Percentiles rank a stretch among this genome's conserved stretches.
These are phyloP conservation scores for Maudiozyma turicensis DNA, from an alignment of 805 yeast species.

Conservation along the genomic window DNA sequence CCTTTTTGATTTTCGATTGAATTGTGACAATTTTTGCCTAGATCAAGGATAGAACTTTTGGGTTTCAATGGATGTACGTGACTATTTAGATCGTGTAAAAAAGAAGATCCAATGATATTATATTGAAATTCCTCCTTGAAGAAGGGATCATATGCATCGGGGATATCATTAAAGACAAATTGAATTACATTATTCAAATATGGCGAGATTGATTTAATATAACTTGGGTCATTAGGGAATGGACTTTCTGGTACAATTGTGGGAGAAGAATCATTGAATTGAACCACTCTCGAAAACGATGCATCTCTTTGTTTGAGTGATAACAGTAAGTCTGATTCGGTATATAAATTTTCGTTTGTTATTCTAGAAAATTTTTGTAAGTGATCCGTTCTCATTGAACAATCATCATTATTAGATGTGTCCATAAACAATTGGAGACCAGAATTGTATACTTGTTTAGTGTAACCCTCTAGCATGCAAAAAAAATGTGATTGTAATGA, in stretches of 20 bases:
- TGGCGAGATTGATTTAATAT: background rate
- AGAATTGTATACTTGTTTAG: background rate
- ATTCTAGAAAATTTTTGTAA: background rate
- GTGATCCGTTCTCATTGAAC: background rate
- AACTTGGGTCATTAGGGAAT: constrained; percentile 3
- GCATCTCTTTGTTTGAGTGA: background rate
- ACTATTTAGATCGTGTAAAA: constrained; percentile 34
- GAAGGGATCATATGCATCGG: constrained; percentile 7
- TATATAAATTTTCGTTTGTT: background rate
- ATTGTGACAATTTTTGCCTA: constrained; percentile 7
- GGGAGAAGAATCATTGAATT: constrained; percentile 21
- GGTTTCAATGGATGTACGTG: constrained; percentile 17
- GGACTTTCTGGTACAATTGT: constrained; percentile 15
- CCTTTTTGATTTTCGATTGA: background rate
- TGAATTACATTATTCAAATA: background rate
- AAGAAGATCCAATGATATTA: constrained; percentile 38
- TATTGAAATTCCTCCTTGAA: constrained; percentile 46
- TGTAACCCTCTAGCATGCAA: background rate
- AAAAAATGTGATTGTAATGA: background rate
- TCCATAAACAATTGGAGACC: constrained; percentile 1
- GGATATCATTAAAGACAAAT: constrained; percentile 7
- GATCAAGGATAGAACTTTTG: constrained; percentile 14
- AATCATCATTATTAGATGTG: background rate
- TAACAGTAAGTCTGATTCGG: background rate
- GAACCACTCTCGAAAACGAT: constrained; percentile 17